Conservation (phyloP, 139 green algal genomes). For the Mesotaenium endlicherianum region DNA sequence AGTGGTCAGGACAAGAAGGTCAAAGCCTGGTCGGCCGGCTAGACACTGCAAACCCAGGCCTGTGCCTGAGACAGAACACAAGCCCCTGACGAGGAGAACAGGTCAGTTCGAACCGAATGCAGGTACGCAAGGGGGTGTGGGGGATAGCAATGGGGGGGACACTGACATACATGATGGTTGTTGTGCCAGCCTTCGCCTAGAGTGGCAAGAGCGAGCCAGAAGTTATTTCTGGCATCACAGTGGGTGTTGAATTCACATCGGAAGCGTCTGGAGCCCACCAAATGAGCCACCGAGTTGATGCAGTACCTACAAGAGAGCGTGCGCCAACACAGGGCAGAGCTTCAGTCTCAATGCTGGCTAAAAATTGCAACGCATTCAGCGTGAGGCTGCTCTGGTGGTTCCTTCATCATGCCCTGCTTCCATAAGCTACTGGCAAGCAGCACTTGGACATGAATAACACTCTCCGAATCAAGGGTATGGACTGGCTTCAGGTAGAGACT, state of each 20-base stretch:
- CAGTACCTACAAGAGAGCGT: slow-evolving; percentile 38
- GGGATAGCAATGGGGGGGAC: not conserved
- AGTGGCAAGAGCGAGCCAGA: slow-evolving; percentile 37
- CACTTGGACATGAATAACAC: no score
- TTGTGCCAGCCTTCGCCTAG: slow-evolving; percentile 56
- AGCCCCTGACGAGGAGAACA: not conserved
- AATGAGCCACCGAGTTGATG: slow-evolving; percentile 53
- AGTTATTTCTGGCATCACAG: slow-evolving; percentile 52
- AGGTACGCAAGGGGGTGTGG: not conserved
- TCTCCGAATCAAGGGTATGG: no score
- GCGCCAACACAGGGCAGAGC: not conserved
- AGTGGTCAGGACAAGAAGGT: not conserved
- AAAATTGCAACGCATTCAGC: not conserved
- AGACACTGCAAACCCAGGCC: not conserved
- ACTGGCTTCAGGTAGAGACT: no score
- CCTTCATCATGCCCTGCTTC: not conserved
- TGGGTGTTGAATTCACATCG: slow-evolving; percentile 49
- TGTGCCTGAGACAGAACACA: not conserved
- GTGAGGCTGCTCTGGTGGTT: not conserved
- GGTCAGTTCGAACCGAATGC: not conserved
- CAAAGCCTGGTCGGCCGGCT: not conserved
- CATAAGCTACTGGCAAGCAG: no score
- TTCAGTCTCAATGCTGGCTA: not conserved
- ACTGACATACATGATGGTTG: slow-evolving; percentile 52
- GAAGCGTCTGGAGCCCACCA: slow-evolving; percentile 41